Evolutionary conservation across 2,329 filamentous ascomycete species (phyloP).

Genomic region (Coniochaeta sp.): DNA sequence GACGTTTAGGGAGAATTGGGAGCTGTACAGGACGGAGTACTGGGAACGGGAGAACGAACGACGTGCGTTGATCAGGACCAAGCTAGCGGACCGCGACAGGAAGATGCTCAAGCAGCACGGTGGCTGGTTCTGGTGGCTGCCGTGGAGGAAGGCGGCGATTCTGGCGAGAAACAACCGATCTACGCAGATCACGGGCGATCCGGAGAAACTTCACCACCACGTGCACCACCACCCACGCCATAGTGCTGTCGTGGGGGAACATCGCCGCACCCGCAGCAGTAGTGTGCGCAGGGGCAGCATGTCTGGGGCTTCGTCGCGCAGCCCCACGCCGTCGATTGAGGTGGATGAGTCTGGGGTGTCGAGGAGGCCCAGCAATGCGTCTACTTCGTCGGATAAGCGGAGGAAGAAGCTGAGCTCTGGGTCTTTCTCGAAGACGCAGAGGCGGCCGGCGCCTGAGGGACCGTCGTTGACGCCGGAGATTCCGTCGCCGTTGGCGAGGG

Average conservation of each 20-base stretch:
- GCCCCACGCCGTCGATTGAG: constrained; percentile 41
- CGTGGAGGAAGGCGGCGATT: constrained; percentile 51
- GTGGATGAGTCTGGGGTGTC: constrained; percentile 24
- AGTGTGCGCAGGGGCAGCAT: constrained; percentile 46
- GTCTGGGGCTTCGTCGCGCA: constrained; percentile 37
- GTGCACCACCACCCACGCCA: constrained; percentile 26
- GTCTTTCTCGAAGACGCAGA: constrained; percentile 28
- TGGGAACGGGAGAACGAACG: constrained; percentile 97
- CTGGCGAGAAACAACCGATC: constrained; percentile 8
- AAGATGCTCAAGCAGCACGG: constrained; percentile 62
- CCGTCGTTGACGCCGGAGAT: constrained; percentile 48
- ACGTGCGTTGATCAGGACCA: constrained; percentile 62
- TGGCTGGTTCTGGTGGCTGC: constrained; percentile 81
- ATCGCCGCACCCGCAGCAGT: constrained; percentile 41
- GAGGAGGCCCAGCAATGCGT: constrained; percentile 41
- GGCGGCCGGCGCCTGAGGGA: constrained; percentile 38
- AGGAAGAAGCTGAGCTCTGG: constrained; percentile 41
- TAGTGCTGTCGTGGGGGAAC: constrained; percentile 36
- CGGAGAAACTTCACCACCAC: constrained; percentile 16
- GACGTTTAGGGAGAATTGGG: constrained; percentile 95
- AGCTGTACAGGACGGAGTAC: constrained; percentile 86
- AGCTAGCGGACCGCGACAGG: constrained; percentile 61
- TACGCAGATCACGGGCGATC: constrained; percentile 4
- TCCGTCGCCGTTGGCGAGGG: constrained; percentile 44
- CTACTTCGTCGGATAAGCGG: constrained; percentile 40